Conservation (phyloP, 108 stramenopile species). For the Nitzschia sp. region DNA sequence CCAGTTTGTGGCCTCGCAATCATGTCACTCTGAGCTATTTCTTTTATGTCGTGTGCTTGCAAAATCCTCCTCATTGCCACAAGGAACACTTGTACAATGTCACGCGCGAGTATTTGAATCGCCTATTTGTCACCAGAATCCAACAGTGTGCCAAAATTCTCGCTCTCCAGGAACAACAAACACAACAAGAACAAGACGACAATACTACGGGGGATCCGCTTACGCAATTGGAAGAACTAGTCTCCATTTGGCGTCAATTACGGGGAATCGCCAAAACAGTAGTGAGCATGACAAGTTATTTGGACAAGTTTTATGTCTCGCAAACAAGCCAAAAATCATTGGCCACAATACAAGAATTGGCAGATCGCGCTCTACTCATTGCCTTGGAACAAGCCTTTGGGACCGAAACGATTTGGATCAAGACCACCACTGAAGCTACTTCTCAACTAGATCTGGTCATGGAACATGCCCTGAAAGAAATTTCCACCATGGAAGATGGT, state of each 20-base stretch:
- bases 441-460: not conserved
- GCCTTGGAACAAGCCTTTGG: not conserved
- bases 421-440: not conserved
- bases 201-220: not conserved
- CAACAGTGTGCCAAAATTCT: not conserved
- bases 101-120: not conserved
- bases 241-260: not conserved
- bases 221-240: not conserved
- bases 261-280: not conserved
- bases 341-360: not conserved
- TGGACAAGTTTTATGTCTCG: not conserved
- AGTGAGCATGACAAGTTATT: not conserved
- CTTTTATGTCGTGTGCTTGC: not conserved
- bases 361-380: not conserved
- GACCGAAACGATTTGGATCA: not conserved
- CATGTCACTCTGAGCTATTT: not conserved
- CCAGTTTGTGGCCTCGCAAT: not conserved
- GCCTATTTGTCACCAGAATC: not conserved
- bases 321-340: not conserved
- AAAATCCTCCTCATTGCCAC: not conserved
- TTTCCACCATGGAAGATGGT: not conserved
- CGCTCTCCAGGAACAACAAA: not conserved
- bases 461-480: not conserved
- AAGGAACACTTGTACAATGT: not conserved
- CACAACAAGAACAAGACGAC: no score